Percentiles rank a stretch among this genome's conserved stretches.
Evolutionary conservation across 2,329 filamentous ascomycete genomes (phyloP).

Genomic region (Epichloe bromicola): DNA sequence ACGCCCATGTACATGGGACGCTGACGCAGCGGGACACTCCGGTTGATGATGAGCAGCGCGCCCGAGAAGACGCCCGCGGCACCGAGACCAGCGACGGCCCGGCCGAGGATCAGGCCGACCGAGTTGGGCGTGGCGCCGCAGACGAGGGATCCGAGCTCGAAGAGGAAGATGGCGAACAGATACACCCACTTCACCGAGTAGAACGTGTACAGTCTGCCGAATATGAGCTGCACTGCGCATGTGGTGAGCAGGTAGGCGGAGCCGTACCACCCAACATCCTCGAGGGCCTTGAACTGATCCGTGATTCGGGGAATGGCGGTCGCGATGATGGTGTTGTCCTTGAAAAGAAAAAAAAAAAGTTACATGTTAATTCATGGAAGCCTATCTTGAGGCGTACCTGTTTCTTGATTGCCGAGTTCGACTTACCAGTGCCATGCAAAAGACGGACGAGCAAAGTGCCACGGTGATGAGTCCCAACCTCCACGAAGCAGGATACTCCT

Average conservation of each 20-base stretch:
- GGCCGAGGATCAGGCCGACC: conserved; percentile 21
- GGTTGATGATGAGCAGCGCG: conserved; percentile 27
- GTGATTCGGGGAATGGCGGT: conserved; percentile 21
- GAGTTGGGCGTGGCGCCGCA: conserved; percentile 19
- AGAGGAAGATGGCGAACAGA: conserved; percentile 13
- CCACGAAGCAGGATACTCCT: conserved; percentile 4
- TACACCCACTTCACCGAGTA: conserved; percentile 18
- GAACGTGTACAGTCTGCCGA: conserved; percentile 31
- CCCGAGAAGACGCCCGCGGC: conserved; percentile 34
- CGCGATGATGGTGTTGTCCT: conserved; percentile 26
- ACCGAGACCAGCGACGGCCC: conserved; percentile 25
- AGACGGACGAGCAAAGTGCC: conserved; percentile 6
- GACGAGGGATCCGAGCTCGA: conserved; percentile 19
- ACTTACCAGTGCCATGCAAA: conserved; percentile 7
- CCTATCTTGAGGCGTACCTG: too few species aligned
- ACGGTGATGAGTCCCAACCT: conserved; percentile 5
- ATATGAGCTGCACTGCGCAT: conserved; percentile 22
- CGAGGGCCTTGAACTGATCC: conserved; percentile 7
- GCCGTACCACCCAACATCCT: conserved; percentile 8
- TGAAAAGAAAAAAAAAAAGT: not conserved
- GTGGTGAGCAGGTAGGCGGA: conserved; percentile 24
- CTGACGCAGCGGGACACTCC: conserved; percentile 20
- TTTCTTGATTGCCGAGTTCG: not conserved
- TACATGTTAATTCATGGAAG: not conserved
- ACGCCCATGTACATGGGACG: conserved; percentile 25